Percentiles rank a stretch among this genome's conserved stretches.
These are phyloP conservation scores for Inonotus obliquus DNA, from an alignment of 1,284 basidiomycete species.

Conservation along the genomic window DNA sequence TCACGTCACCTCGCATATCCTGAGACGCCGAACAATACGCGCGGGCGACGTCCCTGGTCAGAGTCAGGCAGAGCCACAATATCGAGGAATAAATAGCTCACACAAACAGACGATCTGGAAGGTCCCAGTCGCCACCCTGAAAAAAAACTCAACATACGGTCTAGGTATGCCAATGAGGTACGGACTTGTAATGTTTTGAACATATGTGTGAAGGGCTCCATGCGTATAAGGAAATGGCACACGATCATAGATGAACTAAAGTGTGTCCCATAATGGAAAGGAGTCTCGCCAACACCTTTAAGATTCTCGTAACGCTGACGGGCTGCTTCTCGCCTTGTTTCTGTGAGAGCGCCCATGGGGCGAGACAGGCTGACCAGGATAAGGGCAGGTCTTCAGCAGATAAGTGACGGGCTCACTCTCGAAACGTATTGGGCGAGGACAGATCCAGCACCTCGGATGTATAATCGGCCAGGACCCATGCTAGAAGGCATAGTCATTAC, in stretches of 20 bases:
- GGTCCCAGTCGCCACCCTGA: conserved; percentile 89
- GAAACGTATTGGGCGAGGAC: conserved; percentile 57
- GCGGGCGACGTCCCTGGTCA: conserved; percentile 59
- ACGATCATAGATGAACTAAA: conserved; percentile 97
- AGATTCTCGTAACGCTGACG: conserved; percentile 72
- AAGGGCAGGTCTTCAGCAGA: conserved; percentile 1
- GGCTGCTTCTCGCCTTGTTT: conserved; percentile 68
- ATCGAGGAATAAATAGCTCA: conserved; percentile 30
- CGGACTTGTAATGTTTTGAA: conserved; percentile 80
- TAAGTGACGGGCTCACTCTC: conserved; percentile 58
- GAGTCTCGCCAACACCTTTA: conserved; percentile 77
- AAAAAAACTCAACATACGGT: not conserved
- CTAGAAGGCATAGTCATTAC: conserved; percentile 32
- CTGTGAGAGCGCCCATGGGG: conserved; percentile 91
- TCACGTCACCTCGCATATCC: conserved; percentile 88
- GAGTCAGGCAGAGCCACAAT: not conserved
- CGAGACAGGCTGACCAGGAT: conserved; percentile 53
- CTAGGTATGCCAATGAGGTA: conserved; percentile 8
- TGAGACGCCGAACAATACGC: conserved; percentile 84
- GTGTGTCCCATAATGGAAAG: conserved; percentile 94
- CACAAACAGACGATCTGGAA: conserved; percentile 91
- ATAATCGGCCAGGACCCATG: conserved; percentile 89
- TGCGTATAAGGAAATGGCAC: conserved; percentile 89
- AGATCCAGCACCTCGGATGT: conserved; percentile 73
- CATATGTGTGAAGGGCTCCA: conserved; percentile 89